phyloP scores from a whole-genome alignment of 2,329 filamentous ascomycete species.

The Westerdykella aurantiaca region DNA sequence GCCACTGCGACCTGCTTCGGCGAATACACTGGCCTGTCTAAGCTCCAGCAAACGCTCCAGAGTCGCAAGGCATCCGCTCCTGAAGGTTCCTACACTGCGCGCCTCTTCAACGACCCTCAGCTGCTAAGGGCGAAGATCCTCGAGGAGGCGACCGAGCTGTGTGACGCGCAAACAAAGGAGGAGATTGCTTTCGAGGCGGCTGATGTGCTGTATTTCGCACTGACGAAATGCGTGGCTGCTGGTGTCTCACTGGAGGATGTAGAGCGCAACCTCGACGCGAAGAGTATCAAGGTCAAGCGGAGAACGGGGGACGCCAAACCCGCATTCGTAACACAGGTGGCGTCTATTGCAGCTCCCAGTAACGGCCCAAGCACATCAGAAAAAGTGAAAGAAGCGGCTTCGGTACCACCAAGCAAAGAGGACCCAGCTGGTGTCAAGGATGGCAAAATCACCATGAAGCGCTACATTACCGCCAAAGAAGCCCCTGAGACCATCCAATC shows the following conservation, averaged over 20 bases:
- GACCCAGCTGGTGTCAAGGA: constrained; percentile 47
- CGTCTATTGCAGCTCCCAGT: constrained; percentile 13
- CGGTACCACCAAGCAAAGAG: constrained; percentile 48
- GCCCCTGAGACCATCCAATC: constrained; percentile 61
- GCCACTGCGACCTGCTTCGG: constrained; percentile 92
- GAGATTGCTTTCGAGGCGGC: constrained; percentile 92
- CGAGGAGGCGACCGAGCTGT: constrained; percentile 95
- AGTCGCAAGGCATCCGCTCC: constrained; percentile 79
- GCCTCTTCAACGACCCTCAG: constrained; percentile 87
- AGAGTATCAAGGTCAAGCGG: constrained; percentile 91
- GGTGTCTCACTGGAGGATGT: constrained; percentile 85
- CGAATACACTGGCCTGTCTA: constrained; percentile 70
- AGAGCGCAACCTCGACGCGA: constrained; percentile 85
- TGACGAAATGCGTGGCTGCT: constrained; percentile 80
- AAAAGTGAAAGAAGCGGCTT: constrained; percentile 47
- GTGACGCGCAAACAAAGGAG: constrained; percentile 72
- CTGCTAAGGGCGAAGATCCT: constrained; percentile 92
- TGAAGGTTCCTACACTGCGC: constrained; percentile 84
- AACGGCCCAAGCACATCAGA: constrained; percentile 34
- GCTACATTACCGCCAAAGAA: constrained; percentile 64
- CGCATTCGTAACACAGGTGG: constrained; percentile 77
- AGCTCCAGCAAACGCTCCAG: constrained; percentile 79
- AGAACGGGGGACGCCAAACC: constrained; percentile 91
- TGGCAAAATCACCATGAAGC: constrained; percentile 73
- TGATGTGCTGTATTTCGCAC: constrained; percentile 90